These are phyloP conservation scores for Elasticomyces elasticus DNA, from an alignment of 495 filamentous ascomycete species.

Conservation along the genomic window DNA sequence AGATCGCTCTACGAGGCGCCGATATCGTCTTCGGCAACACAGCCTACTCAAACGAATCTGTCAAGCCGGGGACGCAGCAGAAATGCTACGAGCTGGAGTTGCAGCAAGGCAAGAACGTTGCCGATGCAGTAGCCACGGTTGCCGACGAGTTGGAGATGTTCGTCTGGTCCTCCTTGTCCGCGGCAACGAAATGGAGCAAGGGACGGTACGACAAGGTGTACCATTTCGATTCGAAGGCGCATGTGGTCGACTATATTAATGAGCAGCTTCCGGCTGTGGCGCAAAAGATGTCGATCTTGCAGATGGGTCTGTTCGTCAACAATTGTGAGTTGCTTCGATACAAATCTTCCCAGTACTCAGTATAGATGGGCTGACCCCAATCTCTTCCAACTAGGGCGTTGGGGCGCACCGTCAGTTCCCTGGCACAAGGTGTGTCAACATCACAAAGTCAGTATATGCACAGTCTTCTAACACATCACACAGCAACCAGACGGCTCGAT, in stretches of 20 bases:
- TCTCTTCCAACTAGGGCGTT: too few species aligned
- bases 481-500: not conserved
- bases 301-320: not conserved
- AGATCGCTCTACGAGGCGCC: conserved; percentile 37
- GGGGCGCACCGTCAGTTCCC: not conserved
- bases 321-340: too few species aligned
- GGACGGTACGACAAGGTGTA: not conserved
- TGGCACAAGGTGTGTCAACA: not conserved
- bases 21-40: conserved; percentile 45
- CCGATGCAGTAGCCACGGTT: not conserved
- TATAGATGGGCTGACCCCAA: too few species aligned
- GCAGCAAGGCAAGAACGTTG: not conserved
- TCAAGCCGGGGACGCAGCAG: not conserved
- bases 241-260: not conserved
- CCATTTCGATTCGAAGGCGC: not conserved
- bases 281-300: not conserved
- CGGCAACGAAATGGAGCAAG: not conserved
- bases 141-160: not conserved
- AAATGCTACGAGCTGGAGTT: not conserved
- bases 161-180: not conserved
- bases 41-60: conserved; percentile 33
- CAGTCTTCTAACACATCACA: not conserved
- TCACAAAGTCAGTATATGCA: not conserved
- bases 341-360: too few species aligned
- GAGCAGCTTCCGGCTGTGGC: not conserved